These are phyloP conservation scores for Draba incana DNA, from an alignment of 345 rosid species.

Conservation along the genomic window DNA sequence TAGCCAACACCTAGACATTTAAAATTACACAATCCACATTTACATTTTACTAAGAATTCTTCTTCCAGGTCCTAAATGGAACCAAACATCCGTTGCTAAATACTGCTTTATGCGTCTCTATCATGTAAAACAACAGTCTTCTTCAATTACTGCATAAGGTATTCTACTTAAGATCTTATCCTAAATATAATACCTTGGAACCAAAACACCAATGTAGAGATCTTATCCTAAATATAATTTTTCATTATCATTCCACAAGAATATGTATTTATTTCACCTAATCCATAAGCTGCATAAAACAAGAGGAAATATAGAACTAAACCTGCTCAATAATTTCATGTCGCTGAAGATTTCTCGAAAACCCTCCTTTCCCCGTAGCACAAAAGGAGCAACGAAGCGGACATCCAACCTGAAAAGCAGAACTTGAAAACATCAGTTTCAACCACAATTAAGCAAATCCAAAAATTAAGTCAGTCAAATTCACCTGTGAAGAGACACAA, in stretches of 20 bases:
- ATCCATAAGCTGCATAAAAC: slow-evolving; percentile 22
- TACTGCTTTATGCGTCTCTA: neutral
- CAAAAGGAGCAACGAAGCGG: slow-evolving; percentile 96
- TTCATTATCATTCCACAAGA: neutral
- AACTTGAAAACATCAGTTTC: slow-evolving; percentile 24
- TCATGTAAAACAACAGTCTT: slow-evolving; percentile 7
- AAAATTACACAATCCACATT: slow-evolving; percentile 6
- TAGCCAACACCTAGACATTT: slow-evolving; percentile 71
- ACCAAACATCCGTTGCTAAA: neutral
- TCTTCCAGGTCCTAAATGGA: neutral
- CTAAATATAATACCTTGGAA: slow-evolving; percentile 7
- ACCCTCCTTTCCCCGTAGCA: slow-evolving; percentile 99
- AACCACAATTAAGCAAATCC: slow-evolving; percentile 15
- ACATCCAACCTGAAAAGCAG: slow-evolving; percentile 79
- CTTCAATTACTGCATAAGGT: slow-evolving; percentile 3
- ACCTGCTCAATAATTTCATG: slow-evolving; percentile 98
- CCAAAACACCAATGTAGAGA: slow-evolving; percentile 18
- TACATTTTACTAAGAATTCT: slow-evolving; percentile 2
- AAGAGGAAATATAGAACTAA: slow-evolving; percentile 8
- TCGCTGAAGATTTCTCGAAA: slow-evolving; percentile 80
- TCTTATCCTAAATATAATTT: neutral
- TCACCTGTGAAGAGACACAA: slow-evolving; percentile 94
- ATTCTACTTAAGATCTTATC: neutral
- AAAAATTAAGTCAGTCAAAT: slow-evolving; percentile 10
- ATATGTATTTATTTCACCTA: neutral